These are phyloP conservation scores for Syncephalis plumigaleata DNA, from an alignment of 371 early-diverging fungal species.

Conservation along the genomic window DNA sequence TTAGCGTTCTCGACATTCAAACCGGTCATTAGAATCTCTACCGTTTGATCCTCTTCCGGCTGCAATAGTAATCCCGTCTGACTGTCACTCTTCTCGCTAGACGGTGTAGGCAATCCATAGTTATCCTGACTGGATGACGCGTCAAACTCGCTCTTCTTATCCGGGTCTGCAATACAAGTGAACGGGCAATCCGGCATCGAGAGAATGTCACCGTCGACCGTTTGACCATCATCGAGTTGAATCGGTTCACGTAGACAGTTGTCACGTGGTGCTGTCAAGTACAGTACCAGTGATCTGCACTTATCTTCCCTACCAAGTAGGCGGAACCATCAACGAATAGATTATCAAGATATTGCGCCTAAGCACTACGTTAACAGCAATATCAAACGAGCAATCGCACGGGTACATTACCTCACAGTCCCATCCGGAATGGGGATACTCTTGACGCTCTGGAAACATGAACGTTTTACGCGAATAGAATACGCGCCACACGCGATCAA, in stretches of 20 bases:
- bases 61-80: conserved; percentile 11
- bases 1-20: conserved; percentile 55
- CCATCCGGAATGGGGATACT: conserved; percentile 81
- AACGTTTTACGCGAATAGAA: conserved; percentile 93
- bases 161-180: neutral
- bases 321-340: conserved; percentile 38
- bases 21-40: conserved; percentile 89
- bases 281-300: conserved; percentile 92
- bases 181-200: conserved; percentile 2
- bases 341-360: conserved; percentile 17
- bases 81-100: conserved; percentile 3
- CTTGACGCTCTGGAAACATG: conserved; percentile 87
- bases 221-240: neutral
- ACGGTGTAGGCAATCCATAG: neutral
- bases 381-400: conserved; percentile 45
- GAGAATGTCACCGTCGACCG: neutral
- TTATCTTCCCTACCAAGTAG: conserved; percentile 83
- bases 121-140: neutral
- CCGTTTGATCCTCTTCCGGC: conserved; percentile 50
- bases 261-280: conserved; percentile 51
- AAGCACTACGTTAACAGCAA: conserved; percentile 15
- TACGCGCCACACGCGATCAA: conserved; percentile 57
- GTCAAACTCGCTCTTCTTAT: too few species aligned
- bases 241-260: conserved; percentile 9
- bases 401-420: conserved; percentile 70